Base-by-base conservation (phyloP, 495 filamentous ascomycete genomes). In the Podospora anserina region DNA sequence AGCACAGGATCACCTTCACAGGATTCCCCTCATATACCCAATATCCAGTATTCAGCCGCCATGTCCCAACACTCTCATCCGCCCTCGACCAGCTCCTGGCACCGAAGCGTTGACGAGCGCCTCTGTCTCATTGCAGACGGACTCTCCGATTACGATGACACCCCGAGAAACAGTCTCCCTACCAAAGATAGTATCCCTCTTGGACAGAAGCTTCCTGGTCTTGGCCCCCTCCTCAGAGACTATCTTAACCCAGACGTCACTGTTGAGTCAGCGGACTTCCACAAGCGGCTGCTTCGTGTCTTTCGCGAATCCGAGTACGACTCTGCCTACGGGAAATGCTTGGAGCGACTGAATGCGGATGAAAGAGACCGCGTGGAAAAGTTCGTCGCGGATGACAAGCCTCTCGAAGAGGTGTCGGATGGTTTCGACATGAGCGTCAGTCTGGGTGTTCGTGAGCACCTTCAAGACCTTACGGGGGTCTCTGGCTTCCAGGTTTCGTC, bases 391-490 rank as follows among this genome's bases (percentile, higher is more conserved):
- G 39, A 49, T 49, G 39, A 49, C 15, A 49, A 61, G 58, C 49
- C 66, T 0, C 16, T 63, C 20, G 26, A 60, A 18, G 56, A 68
- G 2, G 58, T 68, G 23, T 61, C 49, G 3, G n/a, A 28, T 5
- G 66, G 34, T n/a, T 68, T 68, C 34, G 56, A 62, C 16, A 68
- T 58, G 56, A 27, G 66, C 9, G 15, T 61, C 15, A 68, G 66
- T 39, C 32, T 68, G 18, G 66, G 66, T 30, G 59, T 68, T 39
- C 66, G 66, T 26, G 66, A 68, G 57, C 66, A 68, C 58, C 16
- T 68, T 18, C 54, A 68, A 59, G 6, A 55, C 44, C n/a, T 68
- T 3, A 26, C 44, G 34, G 56, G 57, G 6, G 39, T 49, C 6
- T 1, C 39, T 49, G 9, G 5, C 1, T 11, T 49, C 13, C 39